Percentiles rank a stretch among this genome's conserved stretches.
These are phyloP conservation scores for Tuber microsphaerosporum DNA, from an alignment of 495 filamentous ascomycete genomes.

Conservation along the genomic window DNA sequence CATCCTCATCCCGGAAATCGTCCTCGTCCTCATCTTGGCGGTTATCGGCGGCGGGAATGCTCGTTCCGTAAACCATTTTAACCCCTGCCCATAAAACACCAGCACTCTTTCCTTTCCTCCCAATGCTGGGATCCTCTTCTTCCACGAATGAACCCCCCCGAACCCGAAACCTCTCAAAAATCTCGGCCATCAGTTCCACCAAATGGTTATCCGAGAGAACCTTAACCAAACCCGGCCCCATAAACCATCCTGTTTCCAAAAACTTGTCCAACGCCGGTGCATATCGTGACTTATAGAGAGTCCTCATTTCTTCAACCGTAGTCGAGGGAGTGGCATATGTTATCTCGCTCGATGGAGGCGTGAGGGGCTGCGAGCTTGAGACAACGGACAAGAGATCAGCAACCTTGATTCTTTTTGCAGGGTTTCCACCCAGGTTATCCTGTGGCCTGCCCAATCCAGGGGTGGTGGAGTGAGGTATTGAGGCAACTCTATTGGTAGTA, in stretches of 20 bases:
- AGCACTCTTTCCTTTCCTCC: conserved; percentile 32
- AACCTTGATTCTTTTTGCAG: conserved; percentile 42
- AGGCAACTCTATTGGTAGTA: conserved; percentile 23
- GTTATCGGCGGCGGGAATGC: conserved; percentile 37
- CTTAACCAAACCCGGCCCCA: conserved; percentile 22
- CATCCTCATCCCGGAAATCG: conserved; percentile 27
- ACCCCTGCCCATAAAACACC: conserved; percentile 38
- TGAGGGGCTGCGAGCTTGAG: conserved; percentile 36
- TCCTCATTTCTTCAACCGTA: conserved; percentile 33
- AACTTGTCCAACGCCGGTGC: conserved; percentile 35
- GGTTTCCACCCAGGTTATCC: conserved; percentile 31
- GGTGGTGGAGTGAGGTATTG: conserved; percentile 38
- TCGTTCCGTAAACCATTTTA: conserved; percentile 39
- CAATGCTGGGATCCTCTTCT: conserved; percentile 37
- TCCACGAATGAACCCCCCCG: conserved; percentile 37
- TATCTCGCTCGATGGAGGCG: conserved; percentile 38
- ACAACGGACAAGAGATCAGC: conserved; percentile 39
- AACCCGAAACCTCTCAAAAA: conserved; percentile 35
- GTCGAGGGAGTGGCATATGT: conserved; percentile 31
- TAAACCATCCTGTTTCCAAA: conserved; percentile 38
- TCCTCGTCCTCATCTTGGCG: conserved; percentile 29
- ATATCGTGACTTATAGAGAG: conserved; percentile 28
- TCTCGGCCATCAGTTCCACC: conserved; percentile 36
- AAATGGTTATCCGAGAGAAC: conserved; percentile 28
- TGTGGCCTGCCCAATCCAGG: conserved; percentile 19